Evolutionary conservation across 2,329 filamentous ascomycete genomes (phyloP).

Genomic region (Xylogone sp.): DNA sequence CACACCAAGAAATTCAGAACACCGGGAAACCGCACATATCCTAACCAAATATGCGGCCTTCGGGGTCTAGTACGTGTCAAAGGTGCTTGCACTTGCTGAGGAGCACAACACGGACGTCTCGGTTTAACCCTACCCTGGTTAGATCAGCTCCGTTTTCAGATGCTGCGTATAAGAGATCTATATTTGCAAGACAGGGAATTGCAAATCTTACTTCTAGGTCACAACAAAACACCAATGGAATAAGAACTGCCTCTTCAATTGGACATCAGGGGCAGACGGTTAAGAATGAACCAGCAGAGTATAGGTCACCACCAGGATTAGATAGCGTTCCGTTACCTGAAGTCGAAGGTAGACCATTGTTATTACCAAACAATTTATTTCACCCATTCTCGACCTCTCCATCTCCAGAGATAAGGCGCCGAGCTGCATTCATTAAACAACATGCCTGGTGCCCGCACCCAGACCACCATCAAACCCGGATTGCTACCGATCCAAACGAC

Average conservation of each 20-base stretch:
- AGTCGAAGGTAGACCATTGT: slow-evolving; percentile 20
- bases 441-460: slow-evolving; percentile 94
- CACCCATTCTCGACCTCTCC: slow-evolving; percentile 89
- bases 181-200: slow-evolving; percentile 17
- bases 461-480: slow-evolving; percentile 72
- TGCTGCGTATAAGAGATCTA: slow-evolving; percentile 12
- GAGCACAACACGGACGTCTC: slow-evolving; percentile 12
- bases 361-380: slow-evolving; percentile 75
- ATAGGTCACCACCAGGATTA: slow-evolving; percentile 16
- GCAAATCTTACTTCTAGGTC: slow-evolving; percentile 9
- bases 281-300: slow-evolving; percentile 21
- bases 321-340: slow-evolving; percentile 16
- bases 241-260: slow-evolving; percentile 16
- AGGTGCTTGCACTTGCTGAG: slow-evolving; percentile 25
- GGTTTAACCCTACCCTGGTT: slow-evolving; percentile 7
- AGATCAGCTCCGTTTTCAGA: slow-evolving; percentile 7
- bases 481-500: slow-evolving; percentile 61
- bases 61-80: slow-evolving; percentile 26
- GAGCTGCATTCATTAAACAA: slow-evolving; percentile 87
- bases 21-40: neutral
- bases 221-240: slow-evolving; percentile 13
- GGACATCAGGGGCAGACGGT: slow-evolving; percentile 17
- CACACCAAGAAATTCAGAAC: neutral
- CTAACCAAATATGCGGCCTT: slow-evolving; percentile 15
- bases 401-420: slow-evolving; percentile 78